These are phyloP conservation scores for Boletus insuetus DNA, from an alignment of 768 basidiomycete species.

Conservation along the genomic window DNA sequence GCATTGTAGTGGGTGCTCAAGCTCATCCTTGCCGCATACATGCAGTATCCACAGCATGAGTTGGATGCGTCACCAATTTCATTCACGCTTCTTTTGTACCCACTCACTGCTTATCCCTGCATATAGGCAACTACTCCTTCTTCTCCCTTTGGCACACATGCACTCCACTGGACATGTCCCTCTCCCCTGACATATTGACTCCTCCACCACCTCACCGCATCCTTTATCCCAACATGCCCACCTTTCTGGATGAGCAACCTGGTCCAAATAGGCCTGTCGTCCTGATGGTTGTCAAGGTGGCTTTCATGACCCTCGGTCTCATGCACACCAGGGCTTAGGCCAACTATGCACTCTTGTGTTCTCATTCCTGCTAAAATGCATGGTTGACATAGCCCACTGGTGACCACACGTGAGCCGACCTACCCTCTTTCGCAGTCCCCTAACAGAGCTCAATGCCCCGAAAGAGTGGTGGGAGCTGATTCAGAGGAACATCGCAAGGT, in stretches of 20 bases:
- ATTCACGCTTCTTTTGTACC: too few relatives aligned
- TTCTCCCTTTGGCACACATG: conserved; percentile 78
- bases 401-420: conserved; percentile 17
- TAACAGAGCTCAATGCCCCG: conserved; percentile 42
- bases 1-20: neutral
- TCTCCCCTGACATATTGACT: conserved; percentile 45
- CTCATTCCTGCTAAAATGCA: conserved; percentile 74
- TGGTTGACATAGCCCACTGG: conserved; percentile 65
- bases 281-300: conserved; percentile 63
- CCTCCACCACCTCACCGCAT: conserved; percentile 71
- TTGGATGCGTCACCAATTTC: conserved; percentile 40
- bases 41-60: conserved; percentile 55
- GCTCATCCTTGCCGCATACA: too few relatives aligned
- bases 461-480: conserved; percentile 70
- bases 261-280: conserved; percentile 34
- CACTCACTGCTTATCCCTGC: neutral
- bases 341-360: conserved; percentile 66
- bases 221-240: conserved; percentile 64
- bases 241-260: conserved; percentile 46
- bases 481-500: conserved; percentile 41
- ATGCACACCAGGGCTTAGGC: conserved; percentile 77
- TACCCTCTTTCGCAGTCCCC: conserved; percentile 38
- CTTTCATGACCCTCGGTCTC: conserved; percentile 67
- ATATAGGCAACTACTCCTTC: conserved; percentile 61
- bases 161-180: conserved; percentile 53